These are phyloP conservation scores for Dunaliella salina DNA, from an alignment of 163 green algal species.

Conservation along the genomic window DNA sequence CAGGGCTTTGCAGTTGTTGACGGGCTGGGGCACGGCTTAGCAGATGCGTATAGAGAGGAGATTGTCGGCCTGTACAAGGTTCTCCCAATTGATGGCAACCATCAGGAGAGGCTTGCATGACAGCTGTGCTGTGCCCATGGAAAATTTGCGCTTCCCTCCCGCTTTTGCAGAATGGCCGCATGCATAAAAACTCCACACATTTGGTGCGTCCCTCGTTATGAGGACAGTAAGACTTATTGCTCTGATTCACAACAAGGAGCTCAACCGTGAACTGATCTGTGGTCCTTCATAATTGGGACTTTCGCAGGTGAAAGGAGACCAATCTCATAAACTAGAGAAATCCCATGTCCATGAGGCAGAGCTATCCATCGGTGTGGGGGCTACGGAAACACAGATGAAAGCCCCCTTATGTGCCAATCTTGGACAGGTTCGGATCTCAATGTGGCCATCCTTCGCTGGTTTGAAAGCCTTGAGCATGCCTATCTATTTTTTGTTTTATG, in stretches of 20 bases:
- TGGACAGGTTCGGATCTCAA: neutral
- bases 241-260: neutral
- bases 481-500: neutral
- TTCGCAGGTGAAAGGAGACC: conserved; percentile 20
- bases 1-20: conserved; percentile 61
- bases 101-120: neutral
- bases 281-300: neutral
- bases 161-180: conserved; percentile 17
- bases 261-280: neutral
- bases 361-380: conserved; percentile 37
- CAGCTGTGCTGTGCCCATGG: neutral
- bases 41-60: conserved; percentile 30
- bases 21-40: neutral
- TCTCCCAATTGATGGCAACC: neutral
- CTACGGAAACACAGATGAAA: neutral
- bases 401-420: neutral
- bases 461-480: neutral
- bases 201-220: conserved; percentile 33
- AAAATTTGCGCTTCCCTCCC: neutral
- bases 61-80: conserved; percentile 31
- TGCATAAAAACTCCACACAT: conserved; percentile 73
- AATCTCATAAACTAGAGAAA: conserved; percentile 53
- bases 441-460: neutral
- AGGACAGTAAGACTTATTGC: neutral
- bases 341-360: conserved; percentile 61